Evolutionary conservation across 2,329 filamentous ascomycete genomes (phyloP).

Genomic region (Allantophomopsis lycopodina): DNA sequence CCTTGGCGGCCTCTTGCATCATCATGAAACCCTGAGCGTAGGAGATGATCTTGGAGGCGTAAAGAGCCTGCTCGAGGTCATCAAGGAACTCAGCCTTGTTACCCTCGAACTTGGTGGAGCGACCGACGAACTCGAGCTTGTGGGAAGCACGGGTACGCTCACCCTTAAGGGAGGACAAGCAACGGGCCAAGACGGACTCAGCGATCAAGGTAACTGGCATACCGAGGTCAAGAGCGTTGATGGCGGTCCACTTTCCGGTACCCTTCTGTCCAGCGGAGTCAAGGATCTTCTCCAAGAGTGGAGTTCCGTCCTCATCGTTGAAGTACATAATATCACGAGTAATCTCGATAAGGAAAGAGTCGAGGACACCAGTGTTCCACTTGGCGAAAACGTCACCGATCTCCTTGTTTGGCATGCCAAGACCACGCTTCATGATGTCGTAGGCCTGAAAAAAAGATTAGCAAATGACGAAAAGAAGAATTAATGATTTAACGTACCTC

Average conservation of each 20-base stretch:
- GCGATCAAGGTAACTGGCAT: constrained; percentile 98
- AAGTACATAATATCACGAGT: constrained; percentile 97
- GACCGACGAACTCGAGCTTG: constrained; percentile 63
- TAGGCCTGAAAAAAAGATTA: constrained; percentile 63
- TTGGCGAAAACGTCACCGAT: constrained; percentile 88
- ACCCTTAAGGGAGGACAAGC: constrained; percentile 84
- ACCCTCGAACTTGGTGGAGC: constrained; percentile 68
- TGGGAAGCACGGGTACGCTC: constrained; percentile 76
- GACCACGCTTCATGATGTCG: constrained; percentile 98
- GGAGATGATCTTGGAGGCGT: constrained; percentile 99
- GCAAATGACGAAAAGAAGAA: constrained; percentile 4
- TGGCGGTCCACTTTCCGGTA: constrained; percentile 99
- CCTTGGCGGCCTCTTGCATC: constrained; percentile 94
- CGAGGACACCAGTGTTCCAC: constrained; percentile 98
- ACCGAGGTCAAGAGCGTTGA: constrained; percentile 95
- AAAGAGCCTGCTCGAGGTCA: constrained; percentile 96
- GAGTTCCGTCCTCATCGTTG: constrained; percentile 84
- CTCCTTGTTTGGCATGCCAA: constrained; percentile 81
- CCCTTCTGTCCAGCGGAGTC: constrained; percentile 99
- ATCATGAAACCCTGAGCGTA: constrained; percentile 99
- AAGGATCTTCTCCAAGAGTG: constrained; percentile 96
- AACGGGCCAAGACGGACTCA: constrained; percentile 90
- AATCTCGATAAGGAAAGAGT: constrained; percentile 99
- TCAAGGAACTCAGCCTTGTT: constrained; percentile 89
- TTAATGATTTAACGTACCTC: constrained; percentile 49